Conservation (phyloP, 176 grass and related monocot species). For the Ananas comosus region DNA sequence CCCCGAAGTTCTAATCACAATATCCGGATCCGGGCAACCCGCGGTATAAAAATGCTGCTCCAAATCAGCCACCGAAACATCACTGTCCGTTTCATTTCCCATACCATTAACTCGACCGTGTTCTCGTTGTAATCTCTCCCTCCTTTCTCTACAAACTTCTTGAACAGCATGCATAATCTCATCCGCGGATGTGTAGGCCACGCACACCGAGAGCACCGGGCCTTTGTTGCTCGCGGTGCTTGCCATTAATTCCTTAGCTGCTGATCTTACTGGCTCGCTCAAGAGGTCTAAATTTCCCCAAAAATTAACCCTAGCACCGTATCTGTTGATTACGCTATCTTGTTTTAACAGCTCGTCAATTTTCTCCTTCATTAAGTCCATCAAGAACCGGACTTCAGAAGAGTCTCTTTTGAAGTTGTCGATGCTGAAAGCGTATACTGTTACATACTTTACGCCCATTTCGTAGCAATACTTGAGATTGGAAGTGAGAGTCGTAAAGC, state of each 20-base stretch:
- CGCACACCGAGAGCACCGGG: conserved; percentile 58
- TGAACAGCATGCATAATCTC: conserved; percentile 62
- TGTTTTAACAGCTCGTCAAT: conserved; percentile 54
- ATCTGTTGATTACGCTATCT: conserved; percentile 39
- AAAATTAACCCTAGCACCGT: conserved; percentile 59
- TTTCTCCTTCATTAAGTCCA: conserved; percentile 78
- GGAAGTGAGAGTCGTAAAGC: conserved; percentile 46
- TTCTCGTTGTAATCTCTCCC: conserved; percentile 13
- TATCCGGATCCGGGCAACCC: conserved; percentile 55
- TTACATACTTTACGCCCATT: conserved; percentile 61
- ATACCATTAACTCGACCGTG: not conserved
- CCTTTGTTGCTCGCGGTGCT: conserved; percentile 54
- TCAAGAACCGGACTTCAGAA: conserved; percentile 47
- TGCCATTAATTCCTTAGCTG: conserved; percentile 48
- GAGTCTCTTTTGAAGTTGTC: conserved; percentile 77
- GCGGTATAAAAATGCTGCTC: conserved; percentile 44
- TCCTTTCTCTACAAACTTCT: conserved; percentile 31
- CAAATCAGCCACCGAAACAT: conserved; percentile 45
- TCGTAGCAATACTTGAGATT: conserved; percentile 58
- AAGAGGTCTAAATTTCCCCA: conserved; percentile 64
- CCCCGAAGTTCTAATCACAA: conserved; percentile 66
- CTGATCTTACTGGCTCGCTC: conserved; percentile 33
- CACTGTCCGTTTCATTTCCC: not conserved
- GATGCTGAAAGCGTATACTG: conserved; percentile 76
- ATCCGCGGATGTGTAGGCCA: conserved; percentile 65